These are phyloP conservation scores for Tolypocladium capitatum DNA, from an alignment of 2,329 filamentous ascomycete species.

Conservation along the genomic window DNA sequence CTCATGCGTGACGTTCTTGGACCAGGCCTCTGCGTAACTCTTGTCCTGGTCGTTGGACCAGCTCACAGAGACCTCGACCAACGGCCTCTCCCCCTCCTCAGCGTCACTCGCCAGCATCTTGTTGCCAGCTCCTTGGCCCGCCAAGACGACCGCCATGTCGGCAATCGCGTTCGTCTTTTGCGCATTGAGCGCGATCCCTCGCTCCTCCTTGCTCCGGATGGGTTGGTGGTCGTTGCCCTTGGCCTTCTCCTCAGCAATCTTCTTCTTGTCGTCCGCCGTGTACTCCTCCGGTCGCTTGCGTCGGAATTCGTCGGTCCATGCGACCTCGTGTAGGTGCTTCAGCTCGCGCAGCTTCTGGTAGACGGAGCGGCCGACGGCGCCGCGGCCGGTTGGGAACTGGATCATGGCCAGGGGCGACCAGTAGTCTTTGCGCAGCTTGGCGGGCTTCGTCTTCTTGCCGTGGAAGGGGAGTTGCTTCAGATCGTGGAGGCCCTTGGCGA, in stretches of 20 bases:
- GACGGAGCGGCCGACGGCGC: conserved; percentile 41
- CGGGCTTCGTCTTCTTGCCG: conserved; percentile 52
- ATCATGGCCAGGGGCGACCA: conserved; percentile 50
- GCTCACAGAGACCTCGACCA: conserved; percentile 32
- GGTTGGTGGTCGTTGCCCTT: conserved; percentile 19
- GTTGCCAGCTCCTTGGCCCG: conserved; percentile 38
- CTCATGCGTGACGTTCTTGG: conserved; percentile 39
- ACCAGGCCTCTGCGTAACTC: conserved; percentile 34
- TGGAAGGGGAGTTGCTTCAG: conserved; percentile 50
- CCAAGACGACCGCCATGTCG: conserved; percentile 47
- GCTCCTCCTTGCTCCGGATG: conserved; percentile 25
- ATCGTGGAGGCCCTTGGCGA: conserved; percentile 24
- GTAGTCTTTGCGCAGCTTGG: conserved; percentile 53
- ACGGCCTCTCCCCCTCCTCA: conserved; percentile 10
- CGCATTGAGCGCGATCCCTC: conserved; percentile 40
- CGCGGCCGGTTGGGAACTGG: conserved; percentile 38
- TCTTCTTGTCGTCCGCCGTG: conserved; percentile 20
- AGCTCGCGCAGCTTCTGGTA: conserved; percentile 54
- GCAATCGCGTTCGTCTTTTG: conserved; percentile 50
- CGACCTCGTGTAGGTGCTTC: conserved; percentile 46
- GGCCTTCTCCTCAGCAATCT: conserved; percentile 14
- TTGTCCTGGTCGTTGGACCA: conserved; percentile 37
- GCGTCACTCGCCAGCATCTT: conserved; percentile 20
- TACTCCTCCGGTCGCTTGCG: conserved; percentile 22
- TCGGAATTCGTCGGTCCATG: conserved; percentile 40